Evolutionary conservation across 2,329 filamentous ascomycete genomes (phyloP).

Genomic region (Colletotrichum zoysiae): DNA sequence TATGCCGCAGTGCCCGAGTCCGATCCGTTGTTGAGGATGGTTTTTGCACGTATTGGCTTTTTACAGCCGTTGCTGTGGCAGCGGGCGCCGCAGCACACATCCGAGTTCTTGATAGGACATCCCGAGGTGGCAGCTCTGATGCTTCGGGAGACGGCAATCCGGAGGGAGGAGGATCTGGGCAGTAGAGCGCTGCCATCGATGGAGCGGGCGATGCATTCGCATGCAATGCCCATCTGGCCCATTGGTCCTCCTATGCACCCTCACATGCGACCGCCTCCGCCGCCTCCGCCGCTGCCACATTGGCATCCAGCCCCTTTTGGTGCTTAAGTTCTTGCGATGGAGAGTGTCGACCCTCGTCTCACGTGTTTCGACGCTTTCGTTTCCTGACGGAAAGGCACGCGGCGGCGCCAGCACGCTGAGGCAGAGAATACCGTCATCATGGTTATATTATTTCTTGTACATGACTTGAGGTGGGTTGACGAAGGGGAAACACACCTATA

Average conservation of each 20-base stretch:
- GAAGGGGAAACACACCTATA: neutral
- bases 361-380: neutral
- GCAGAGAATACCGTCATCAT: neutral
- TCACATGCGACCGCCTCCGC: conserved; percentile 37
- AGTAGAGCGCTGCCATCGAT: conserved; percentile 58
- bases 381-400: neutral
- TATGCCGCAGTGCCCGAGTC: conserved; percentile 57
- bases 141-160: conserved; percentile 59
- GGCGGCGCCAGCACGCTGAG: neutral
- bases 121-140: conserved; percentile 62
- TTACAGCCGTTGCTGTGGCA: conserved; percentile 61
- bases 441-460: neutral
- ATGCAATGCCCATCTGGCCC: conserved; percentile 28
- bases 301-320: conserved; percentile 33
- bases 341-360: neutral
- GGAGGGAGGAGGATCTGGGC: conserved; percentile 55
- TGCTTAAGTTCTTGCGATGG: neutral
- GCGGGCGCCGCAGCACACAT: conserved; percentile 54
- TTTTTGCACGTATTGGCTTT: conserved; percentile 63
- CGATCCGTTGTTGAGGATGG: conserved; percentile 60
- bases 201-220: conserved; percentile 48
- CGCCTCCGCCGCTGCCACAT: conserved; percentile 34
- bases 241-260: conserved; percentile 29
- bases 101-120: conserved; percentile 57
- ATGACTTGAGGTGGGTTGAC: neutral